These are phyloP conservation scores for Fusarium ambrosium DNA, from an alignment of 2,329 filamentous ascomycete species.

Conservation along the genomic window DNA sequence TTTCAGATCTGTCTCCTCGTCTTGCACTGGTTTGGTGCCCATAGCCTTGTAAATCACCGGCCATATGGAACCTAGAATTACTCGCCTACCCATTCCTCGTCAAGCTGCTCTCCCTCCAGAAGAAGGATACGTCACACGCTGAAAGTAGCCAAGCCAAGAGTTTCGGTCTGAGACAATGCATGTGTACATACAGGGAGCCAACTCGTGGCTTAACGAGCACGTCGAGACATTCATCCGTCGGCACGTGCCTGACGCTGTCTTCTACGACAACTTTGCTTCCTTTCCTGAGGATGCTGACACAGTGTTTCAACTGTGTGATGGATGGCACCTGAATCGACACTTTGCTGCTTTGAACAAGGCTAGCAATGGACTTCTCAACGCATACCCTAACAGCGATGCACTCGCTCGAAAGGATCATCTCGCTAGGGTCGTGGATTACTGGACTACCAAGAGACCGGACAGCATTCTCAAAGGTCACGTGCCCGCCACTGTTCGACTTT, in stretches of 20 bases:
- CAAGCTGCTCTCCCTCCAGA: constrained; percentile 40
- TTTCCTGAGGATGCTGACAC: constrained; percentile 44
- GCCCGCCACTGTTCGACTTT: constrained; percentile 51
- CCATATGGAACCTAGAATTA: constrained; percentile 25
- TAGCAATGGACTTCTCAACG: constrained; percentile 51
- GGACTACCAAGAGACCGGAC: constrained; percentile 52
- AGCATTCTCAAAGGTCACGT: constrained; percentile 50
- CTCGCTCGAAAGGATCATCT: constrained; percentile 55
- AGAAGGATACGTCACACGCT: constrained; percentile 17
- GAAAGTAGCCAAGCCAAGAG: background rate
- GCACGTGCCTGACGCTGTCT: constrained; percentile 48
- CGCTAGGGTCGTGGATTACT: constrained; percentile 52
- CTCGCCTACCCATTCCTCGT: constrained; percentile 9
- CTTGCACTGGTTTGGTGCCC: constrained; percentile 12
- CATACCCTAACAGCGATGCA: constrained; percentile 56
- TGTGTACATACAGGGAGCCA: constrained; percentile 39
- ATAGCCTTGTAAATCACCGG: background rate
- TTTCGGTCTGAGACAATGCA: constrained; percentile 27
- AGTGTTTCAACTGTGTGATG: constrained; percentile 53
- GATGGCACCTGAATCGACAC: constrained; percentile 52
- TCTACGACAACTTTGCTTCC: constrained; percentile 45
- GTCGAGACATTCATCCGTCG: constrained; percentile 48
- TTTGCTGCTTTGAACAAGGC: constrained; percentile 51
- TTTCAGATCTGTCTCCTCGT: background rate
- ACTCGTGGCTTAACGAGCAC: constrained; percentile 52